Conservation (phyloP, 495 filamentous ascomycete species). For the Trichoderma reesei region DNA sequence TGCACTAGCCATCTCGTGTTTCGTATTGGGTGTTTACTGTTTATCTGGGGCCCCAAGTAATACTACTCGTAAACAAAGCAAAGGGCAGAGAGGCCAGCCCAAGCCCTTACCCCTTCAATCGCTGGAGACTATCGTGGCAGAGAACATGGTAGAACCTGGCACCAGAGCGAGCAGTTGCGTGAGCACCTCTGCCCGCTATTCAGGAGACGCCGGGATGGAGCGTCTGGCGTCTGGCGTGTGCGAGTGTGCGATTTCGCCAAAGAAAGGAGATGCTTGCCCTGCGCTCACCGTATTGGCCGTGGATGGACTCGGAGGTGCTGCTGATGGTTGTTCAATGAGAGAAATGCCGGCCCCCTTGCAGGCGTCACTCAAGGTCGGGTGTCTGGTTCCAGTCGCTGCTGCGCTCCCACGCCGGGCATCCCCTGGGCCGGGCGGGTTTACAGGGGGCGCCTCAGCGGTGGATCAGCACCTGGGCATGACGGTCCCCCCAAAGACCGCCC, state of each 20-base stretch:
- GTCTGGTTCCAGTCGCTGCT: too few species aligned
- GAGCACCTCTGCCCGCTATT: neutral
- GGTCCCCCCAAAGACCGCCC: neutral
- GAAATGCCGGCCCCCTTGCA: neutral
- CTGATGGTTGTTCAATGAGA: too few species aligned
- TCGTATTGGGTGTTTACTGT: neutral
- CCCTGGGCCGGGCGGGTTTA: neutral
- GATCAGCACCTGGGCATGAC: neutral
- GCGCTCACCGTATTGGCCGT: neutral
- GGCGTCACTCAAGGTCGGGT: too few species aligned
- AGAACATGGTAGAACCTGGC: neutral
- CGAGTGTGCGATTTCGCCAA: neutral
- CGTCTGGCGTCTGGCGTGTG: neutral
- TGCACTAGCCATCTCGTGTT: neutral
- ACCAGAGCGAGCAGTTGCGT: neutral
- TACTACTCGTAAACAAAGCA: conserved; percentile 2
- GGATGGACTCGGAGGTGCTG: too few species aligned
- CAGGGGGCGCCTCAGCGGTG: neutral
- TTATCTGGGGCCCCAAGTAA: neutral
- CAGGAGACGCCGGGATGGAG: neutral
- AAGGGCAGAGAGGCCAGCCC: too few species aligned
- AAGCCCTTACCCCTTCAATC: too few species aligned
- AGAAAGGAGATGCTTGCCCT: neutral
- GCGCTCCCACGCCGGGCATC: neutral
- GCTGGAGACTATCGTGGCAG: too few species aligned